phyloP scores from a whole-genome alignment of 495 filamentous ascomycete genomes.

The Penicillium arizonense region DNA sequence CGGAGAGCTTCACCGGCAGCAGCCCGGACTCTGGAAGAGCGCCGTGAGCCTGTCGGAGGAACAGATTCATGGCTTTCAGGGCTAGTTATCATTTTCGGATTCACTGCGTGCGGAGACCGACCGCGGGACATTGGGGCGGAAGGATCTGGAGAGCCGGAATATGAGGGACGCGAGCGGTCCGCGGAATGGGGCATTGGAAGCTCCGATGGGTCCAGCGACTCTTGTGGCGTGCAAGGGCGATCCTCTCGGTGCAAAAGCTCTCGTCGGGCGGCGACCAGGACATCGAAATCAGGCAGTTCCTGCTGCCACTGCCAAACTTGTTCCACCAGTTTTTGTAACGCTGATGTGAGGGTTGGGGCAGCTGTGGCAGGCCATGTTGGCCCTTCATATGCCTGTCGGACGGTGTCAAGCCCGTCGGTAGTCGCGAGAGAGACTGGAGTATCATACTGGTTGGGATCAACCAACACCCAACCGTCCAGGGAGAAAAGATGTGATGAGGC shows the following conservation, averaged over 20 bases:
- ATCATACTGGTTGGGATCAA: constrained; percentile 57
- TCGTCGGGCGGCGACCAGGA: constrained; percentile 69
- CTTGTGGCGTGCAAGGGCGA: constrained; percentile 14
- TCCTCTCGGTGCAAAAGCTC: constrained; percentile 39
- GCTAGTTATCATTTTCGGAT: constrained; percentile 11
- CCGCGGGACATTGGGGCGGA: constrained; percentile 17
- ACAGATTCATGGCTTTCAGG: constrained; percentile 23
- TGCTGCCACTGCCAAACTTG: constrained; percentile 64
- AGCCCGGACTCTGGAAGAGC: constrained; percentile 26
- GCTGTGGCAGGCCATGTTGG: constrained; percentile 39
- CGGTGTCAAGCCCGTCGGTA: constrained; percentile 19
- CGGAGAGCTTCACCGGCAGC: constrained; percentile 36
- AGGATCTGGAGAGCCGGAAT: constrained; percentile 64
- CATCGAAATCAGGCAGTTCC: constrained; percentile 74
- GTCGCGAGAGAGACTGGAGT: constrained; percentile 2
- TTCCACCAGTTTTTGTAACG: constrained; percentile 53
- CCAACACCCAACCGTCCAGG: constrained; percentile 86
- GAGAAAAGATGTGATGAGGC: constrained; percentile 78
- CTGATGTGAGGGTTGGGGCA: constrained; percentile 38
- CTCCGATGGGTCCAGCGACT: constrained; percentile 22
- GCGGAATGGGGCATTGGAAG: constrained; percentile 15
- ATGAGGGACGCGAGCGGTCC: constrained; percentile 43
- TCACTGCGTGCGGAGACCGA: constrained; percentile 16
- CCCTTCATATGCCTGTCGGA: constrained; percentile 31
- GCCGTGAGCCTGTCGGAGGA: constrained; percentile 27